These are phyloP conservation scores for Rhodotorula glutinis DNA, from an alignment of 1,284 basidiomycete genomes.

Conservation along the genomic window DNA sequence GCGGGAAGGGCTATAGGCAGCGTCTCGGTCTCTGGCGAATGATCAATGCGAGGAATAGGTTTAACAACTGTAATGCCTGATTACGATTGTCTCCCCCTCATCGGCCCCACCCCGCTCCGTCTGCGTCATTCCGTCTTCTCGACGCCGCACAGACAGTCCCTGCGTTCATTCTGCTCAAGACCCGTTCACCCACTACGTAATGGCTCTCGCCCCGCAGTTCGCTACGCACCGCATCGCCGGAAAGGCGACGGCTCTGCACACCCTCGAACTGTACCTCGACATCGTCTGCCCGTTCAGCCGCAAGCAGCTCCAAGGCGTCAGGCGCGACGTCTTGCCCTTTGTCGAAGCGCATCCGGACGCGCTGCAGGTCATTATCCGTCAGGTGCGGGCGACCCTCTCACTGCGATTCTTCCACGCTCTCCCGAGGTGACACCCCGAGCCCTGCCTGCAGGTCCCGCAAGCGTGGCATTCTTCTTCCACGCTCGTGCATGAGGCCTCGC, in stretches of 20 bases:
- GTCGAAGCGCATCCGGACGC: conserved; percentile 42
- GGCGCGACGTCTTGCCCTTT: conserved; percentile 46
- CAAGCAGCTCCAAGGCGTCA: conserved; percentile 48
- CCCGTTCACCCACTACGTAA: background rate
- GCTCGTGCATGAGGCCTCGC: conserved; percentile 48
- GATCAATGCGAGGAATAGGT: too few species aligned
- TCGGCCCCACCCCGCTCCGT: too few species aligned
- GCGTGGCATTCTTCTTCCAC: conserved; percentile 44
- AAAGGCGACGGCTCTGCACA: conserved; percentile 64
- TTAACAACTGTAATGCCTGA: too few species aligned
- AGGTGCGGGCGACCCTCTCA: conserved; percentile 28
- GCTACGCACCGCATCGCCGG: conserved; percentile 67
- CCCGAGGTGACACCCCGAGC: background rate
- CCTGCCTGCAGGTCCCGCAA: conserved; percentile 28
- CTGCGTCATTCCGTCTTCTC: too few species aligned
- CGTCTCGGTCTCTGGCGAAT: too few species aligned
- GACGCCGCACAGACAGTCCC: too few species aligned
- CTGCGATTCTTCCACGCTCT: background rate
- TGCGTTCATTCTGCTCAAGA: too few species aligned
- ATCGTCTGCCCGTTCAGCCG: conserved; percentile 43
- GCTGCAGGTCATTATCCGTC: conserved; percentile 47
- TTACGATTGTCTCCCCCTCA: too few species aligned
- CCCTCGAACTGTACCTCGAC: conserved; percentile 56
- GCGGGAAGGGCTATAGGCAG: too few species aligned
- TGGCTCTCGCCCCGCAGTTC: conserved; percentile 33